Conservation (phyloP, 208 protist genomes). For the Plasmodiophora brassicae region DNA sequence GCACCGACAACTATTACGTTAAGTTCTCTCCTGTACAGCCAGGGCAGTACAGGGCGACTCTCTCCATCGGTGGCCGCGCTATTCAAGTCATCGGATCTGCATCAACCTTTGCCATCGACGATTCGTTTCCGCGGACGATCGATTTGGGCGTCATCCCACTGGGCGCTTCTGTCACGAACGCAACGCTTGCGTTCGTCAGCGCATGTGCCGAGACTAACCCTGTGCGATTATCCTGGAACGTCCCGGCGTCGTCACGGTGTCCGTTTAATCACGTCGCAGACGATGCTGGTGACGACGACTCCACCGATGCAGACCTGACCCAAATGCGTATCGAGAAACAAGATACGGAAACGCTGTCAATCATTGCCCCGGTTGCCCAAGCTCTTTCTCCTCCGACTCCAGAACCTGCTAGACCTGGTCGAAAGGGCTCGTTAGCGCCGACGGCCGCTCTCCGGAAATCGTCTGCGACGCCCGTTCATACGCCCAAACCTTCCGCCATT, state of each 20-base stretch:
- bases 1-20: too few relatives aligned
- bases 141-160: neutral
- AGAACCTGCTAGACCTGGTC: too few relatives aligned
- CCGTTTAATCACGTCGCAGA: neutral
- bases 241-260: neutral
- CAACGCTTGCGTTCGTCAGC: neutral
- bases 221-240: neutral
- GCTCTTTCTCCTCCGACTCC: too few relatives aligned
- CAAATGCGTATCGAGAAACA: too few relatives aligned
- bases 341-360: too few relatives aligned
- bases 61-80: neutral
- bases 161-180: neutral
- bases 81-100: neutral
- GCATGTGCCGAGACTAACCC: neutral
- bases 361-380: too few relatives aligned
- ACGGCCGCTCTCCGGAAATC: too few relatives aligned
- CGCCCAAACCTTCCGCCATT: too few relatives aligned
- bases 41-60: neutral
- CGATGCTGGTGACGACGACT: conserved; percentile 5
- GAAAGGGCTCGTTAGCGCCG: too few relatives aligned
- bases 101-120: neutral
- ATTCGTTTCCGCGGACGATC: neutral
- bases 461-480: too few relatives aligned
- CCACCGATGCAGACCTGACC: neutral
- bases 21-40: neutral